Evolutionary conservation across 2,329 filamentous ascomycete species (phyloP), one percentile per base, ranked within the genome.

Genomic region (Fusarium caatingaense): DNA sequence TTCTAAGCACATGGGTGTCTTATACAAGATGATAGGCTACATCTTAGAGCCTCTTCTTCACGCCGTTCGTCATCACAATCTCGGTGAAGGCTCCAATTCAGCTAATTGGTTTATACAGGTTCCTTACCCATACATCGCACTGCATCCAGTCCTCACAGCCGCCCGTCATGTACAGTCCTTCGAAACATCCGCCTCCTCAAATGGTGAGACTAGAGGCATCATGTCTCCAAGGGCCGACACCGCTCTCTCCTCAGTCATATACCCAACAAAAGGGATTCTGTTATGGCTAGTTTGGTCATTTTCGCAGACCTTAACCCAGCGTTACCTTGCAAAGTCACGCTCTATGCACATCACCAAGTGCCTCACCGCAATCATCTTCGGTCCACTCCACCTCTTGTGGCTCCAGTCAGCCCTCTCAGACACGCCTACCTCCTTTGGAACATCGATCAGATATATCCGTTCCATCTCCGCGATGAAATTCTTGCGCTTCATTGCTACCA

Each of bases 401-500:
- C 20, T 62, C 2, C 56, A 28, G 11, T 34, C 60, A 10, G 15
- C 32, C 5, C n/a, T 53, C 12, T 54, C 23, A n/a, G 18, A 41
- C 0, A 2, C 2, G 1, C 1, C 30, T 0, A 6, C 4, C 2
- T 12, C 25, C 1, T 6, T 28, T 9, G 18, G 8, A n/a, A 6
- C 25, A 15, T 41, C n/a, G 0, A 25, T 16, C 3, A 32, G 23
- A 11, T 37, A 40, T 5, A 16, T 62, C 15, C 30, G 56, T 0
- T 54, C 30, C 2, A 3, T 46, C 11, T 30, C 30, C 2, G 3
- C 12, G 7, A 46, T 32, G 4, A 25, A 62, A 5, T 62, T 46
- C 46, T 1, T 55, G 0, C 45, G 30, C 6, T 62, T 62, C 5
- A 11, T 54, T 2, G 9, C n/a, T 13, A 12, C 32, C 6, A 3